Evolutionary conservation across 2,329 filamentous ascomycete species (phyloP), one percentile per base, ranked within the genome.

Genomic region (Fusarium armeniacum): DNA sequence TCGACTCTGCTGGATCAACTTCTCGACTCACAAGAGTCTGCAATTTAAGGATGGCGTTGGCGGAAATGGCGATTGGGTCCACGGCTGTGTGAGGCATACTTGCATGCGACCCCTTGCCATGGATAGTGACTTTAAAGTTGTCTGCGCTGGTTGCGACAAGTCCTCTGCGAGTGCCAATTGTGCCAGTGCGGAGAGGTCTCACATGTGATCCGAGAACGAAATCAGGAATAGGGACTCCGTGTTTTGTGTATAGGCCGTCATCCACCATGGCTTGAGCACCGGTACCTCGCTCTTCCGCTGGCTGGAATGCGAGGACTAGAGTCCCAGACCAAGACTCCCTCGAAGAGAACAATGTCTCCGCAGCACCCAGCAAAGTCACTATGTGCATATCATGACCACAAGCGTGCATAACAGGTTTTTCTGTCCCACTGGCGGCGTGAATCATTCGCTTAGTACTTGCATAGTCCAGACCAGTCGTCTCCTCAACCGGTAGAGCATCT

Each of bases 301-400:
- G 90, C 71, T 93, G 91, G 75, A 92, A 93, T 4, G 88, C 77
- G 9, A 90, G 76, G 7, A 93, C 78, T 22, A 92, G 71, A 1
- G 88, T 92, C 0, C 90, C 90, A 12, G 76, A 80, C 90, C 90
- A 93, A 1, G 66, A 33, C 0, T 82, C 70, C n/a, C 77, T 80
- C 0, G 79, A 75, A 0, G 76, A 76, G 2, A 82, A 76, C 0
- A 93, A 79, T 0, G 84, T 79, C 22, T 84, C 80, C 0, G 87
- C 83, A 0, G 86, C 84, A 0, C 84, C 89, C 2, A 91, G 80
- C 5, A 91, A 79, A 33, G 81, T 80, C 0, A 87, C 83, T 28
- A 91, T 86, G 73, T 92, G 89, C 80, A 90, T 87, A 69, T 90
- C 89, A 71, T 91, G 89, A 0, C 89, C 90, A 75, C 89, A 91